Percentiles rank a stretch among this genome's conserved stretches.
Evolutionary conservation across 2,329 filamentous ascomycete genomes (phyloP).

Genomic region (Claviceps fusiformis): DNA sequence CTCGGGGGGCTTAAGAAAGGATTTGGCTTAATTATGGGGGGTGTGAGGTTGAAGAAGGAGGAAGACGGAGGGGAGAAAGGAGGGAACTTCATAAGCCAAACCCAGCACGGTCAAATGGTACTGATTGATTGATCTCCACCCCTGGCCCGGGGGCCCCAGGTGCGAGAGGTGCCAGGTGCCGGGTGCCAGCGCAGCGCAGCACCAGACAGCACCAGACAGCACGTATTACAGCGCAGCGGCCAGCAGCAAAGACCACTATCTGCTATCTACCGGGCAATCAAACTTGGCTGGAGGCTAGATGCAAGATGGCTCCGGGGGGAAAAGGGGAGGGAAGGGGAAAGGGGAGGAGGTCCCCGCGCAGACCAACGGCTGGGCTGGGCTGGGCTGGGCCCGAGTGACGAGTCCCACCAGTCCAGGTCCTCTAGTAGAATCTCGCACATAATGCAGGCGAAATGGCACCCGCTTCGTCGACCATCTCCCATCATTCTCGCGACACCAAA

Average conservation of each 20-base stretch:
- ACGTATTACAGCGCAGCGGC: too few relatives aligned
- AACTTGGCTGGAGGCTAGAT: neutral
- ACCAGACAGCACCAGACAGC: too few relatives aligned
- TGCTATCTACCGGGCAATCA: neutral
- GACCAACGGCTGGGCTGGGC: neutral
- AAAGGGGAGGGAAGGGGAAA: too few relatives aligned
- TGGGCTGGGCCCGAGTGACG: neutral
- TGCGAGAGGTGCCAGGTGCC: neutral
- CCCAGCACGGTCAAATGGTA: neutral
- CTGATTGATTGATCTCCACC: neutral
- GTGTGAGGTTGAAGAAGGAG: slow-evolving; percentile 18
- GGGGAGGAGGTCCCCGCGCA: neutral
- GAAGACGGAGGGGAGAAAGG: slow-evolving; percentile 21
- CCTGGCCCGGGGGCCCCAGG: neutral
- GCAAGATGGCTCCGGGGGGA: neutral
- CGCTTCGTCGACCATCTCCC: neutral
- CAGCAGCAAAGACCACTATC: neutral
- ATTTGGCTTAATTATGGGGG: slow-evolving; percentile 9
- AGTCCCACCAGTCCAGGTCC: neutral
- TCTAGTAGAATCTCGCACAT: neutral
- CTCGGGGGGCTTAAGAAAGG: slow-evolving; percentile 6
- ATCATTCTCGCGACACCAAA: too few relatives aligned
- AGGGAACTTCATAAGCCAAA: slow-evolving; percentile 9
- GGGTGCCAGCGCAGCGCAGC: too few relatives aligned
- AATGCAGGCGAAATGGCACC: neutral